Percentiles rank a stretch among this genome's conserved stretches.
phyloP scores from a whole-genome alignment of 2,329 filamentous ascomycete genomes.

The Ascocoryne sarcoides region DNA sequence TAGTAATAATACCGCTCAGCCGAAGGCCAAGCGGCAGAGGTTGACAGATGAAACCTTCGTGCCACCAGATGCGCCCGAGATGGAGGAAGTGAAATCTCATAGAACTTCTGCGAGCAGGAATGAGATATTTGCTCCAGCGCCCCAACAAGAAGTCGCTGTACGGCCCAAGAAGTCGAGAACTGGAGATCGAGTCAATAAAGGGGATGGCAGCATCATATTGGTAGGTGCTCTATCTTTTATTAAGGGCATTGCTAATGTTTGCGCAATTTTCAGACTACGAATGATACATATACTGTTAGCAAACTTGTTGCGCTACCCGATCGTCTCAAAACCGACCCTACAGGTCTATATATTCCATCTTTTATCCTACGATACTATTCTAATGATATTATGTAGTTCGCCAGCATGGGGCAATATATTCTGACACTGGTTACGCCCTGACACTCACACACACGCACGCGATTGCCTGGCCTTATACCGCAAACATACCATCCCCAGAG shows the following conservation, averaged over 20 bases:
- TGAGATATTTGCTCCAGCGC: slow-evolving; percentile 18
- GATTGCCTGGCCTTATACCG: slow-evolving; percentile 82
- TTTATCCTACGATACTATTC: slow-evolving; percentile 9
- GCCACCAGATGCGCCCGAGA: slow-evolving; percentile 43
- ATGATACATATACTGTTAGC: slow-evolving; percentile 75
- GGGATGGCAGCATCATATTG: slow-evolving; percentile 58
- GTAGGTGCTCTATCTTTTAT: too few relatives aligned
- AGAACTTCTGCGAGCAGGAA: slow-evolving; percentile 31
- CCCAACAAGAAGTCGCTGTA: slow-evolving; percentile 43
- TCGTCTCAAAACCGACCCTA: slow-evolving; percentile 57
- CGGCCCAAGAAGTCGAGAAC: slow-evolving; percentile 54
- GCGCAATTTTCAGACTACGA: slow-evolving; percentile 76
- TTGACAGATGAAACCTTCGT: slow-evolving; percentile 48
- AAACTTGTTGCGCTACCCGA: slow-evolving; percentile 78
- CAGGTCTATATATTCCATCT: slow-evolving; percentile 42
- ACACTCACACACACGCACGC: slow-evolving; percentile 74
- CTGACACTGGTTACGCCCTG: slow-evolving; percentile 63
- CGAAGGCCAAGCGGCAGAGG: slow-evolving; percentile 56
- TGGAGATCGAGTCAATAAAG: slow-evolving; percentile 59
- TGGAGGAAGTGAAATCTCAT: slow-evolving; percentile 46
- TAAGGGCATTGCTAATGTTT: too few relatives aligned
- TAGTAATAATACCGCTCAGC: slow-evolving; percentile 39
- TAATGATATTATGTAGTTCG: slow-evolving; percentile 36
- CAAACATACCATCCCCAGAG: slow-evolving; percentile 59
- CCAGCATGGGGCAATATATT: slow-evolving; percentile 58